These are phyloP conservation scores for Phytophthora podocarpi DNA, from an alignment of 352 stramenopile species.

Conservation along the genomic window DNA sequence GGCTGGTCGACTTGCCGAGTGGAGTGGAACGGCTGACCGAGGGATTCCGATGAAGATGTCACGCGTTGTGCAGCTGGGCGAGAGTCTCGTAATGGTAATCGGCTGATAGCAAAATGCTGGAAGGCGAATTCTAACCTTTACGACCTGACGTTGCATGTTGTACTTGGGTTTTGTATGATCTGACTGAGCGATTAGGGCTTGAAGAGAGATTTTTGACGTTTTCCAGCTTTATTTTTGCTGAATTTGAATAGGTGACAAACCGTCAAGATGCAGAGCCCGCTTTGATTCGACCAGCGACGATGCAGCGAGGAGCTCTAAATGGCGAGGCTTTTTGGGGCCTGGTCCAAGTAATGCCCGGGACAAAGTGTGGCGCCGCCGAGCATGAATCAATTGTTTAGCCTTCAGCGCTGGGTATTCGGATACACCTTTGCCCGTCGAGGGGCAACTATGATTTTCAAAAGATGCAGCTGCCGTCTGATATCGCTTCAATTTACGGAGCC, in stretches of 20 bases:
- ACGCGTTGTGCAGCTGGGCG: neutral
- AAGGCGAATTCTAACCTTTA: neutral
- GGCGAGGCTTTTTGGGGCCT: no score
- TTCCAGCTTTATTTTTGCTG: neutral
- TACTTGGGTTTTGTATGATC: conserved; percentile 7
- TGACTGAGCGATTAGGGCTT: no score
- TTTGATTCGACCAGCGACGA: neutral
- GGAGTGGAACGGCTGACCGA: no score
- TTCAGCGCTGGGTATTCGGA: no score
- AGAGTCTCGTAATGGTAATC: conserved; percentile 15
- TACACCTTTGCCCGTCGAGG: no score
- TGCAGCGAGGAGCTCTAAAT: conserved; percentile 3
- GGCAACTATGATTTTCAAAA: no score
- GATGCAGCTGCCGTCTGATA: no score
- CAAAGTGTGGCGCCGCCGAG: no score
- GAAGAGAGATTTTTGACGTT: neutral
- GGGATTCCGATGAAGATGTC: conserved; percentile 3
- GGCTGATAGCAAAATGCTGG: neutral
- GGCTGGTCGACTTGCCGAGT: no score
- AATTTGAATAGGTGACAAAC: neutral
- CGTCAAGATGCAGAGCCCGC: neutral
- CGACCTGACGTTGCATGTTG: conserved; percentile 3
- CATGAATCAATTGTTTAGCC: no score
- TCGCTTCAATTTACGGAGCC: no score
- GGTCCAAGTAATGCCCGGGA: no score